Evolutionary conservation across 2,329 filamentous ascomycete genomes (phyloP), one percentile per base, ranked within the genome.

Genomic region (Leptoxyphium fumago): DNA sequence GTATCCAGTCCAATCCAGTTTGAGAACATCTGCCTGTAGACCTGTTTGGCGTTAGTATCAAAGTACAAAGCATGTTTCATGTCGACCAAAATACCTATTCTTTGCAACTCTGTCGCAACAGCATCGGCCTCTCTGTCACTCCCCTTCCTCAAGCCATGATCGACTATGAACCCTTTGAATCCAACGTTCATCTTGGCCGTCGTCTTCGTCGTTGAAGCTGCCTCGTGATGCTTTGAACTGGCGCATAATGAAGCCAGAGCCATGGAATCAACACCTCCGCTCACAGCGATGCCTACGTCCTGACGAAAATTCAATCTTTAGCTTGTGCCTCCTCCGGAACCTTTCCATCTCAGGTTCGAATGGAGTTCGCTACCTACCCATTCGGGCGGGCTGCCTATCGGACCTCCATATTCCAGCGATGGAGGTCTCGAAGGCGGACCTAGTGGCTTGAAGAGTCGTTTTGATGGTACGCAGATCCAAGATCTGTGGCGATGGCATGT

Each of bases 241-340:
- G 28, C 43, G 45, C 83, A 84, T 30, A 96, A 72, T 47, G 71
- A 78, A 44, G 87, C 86, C 47, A 98, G 70, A 26, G 89, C 89
- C 88, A 96, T 98, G n/a, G 89, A 96, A 63, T 98, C 91, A 34
- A 91, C 84, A 7, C 91, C 91, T 18, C 91, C 91, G 57, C 88
- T 95, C 48, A 96, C 70, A 13, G 88, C 91, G 46, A 96, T 67
- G 43, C 74, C 67, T 66, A 18, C 9, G 21, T 26, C 21, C 21
- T 26, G 21, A 7, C 21, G 7, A 26, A 7, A 26, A 26, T 26
- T 7, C 21, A 26, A 26, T 26, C 21, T 26, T 26, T 26, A 26
- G 21, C 21, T 7, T 26, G 21, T 4, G 21, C 21, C 3, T 26
- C 7, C 7, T 7, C 7, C 4, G 4, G 4, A 26, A 26, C 21